A percentile compares a stretch with the other conserved stretches of the same genome.
phyloP scores from a whole-genome alignment of 176 grass and related monocot species.

The Aegilops umbellulata region DNA sequence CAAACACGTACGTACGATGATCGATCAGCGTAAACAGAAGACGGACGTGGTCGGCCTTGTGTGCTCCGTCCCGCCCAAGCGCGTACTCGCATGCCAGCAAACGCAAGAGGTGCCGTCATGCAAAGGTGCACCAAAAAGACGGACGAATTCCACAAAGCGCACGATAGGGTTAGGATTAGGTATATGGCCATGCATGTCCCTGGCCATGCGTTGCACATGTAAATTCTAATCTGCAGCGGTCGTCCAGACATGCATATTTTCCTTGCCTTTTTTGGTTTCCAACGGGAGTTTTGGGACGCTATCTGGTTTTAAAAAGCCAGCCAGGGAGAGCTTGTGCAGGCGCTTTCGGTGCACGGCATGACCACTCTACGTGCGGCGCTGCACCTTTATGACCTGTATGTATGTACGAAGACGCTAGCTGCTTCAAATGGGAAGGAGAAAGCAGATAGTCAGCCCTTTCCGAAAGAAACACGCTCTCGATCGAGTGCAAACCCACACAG shows the following conservation, averaged over 20 bases:
- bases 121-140: background rate
- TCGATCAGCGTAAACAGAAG: too few relatives aligned
- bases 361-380: background rate
- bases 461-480: background rate
- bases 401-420: background rate
- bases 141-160: background rate
- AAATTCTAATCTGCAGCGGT: background rate
- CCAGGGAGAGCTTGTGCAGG: background rate
- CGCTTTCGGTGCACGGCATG: background rate
- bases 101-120: background rate
- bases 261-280: background rate
- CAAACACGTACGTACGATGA: background rate
- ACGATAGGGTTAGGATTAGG: slow-evolving; percentile 20
- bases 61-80: background rate
- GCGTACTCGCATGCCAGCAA: background rate
- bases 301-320: background rate
- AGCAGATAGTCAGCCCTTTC: background rate
- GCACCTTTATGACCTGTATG: background rate
- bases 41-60: too few relatives aligned
- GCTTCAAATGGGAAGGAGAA: background rate
- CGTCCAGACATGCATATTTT: background rate
- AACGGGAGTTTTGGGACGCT: background rate
- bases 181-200: background rate
- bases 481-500: background rate
- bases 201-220: background rate